Percentiles rank a stretch among this genome's conserved stretches.
phyloP scores from a whole-genome alignment of 257 asterid genomes.

The Cinchona pubescens region DNA sequence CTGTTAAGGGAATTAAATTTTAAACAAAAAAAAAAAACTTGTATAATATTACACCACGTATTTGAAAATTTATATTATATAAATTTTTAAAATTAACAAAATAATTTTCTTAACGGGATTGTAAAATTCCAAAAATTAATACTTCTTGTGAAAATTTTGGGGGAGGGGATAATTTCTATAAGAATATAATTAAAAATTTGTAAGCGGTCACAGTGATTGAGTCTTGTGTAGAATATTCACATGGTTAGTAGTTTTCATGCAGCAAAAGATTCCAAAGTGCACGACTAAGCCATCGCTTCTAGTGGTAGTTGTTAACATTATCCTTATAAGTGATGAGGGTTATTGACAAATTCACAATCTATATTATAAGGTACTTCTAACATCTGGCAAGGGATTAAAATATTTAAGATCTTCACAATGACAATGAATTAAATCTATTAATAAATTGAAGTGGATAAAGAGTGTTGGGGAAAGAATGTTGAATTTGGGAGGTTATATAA shows the following conservation, averaged over 20 bases:
- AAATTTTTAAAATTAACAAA: too few species aligned
- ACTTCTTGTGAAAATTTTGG: too few species aligned
- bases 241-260: not conserved
- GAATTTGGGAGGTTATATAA: constrained; percentile 3
- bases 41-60: too few species aligned
- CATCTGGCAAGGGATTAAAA: constrained; percentile 5
- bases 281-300: not conserved
- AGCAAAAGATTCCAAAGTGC: constrained; percentile 4
- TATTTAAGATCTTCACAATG: not conserved
- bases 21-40: too few species aligned
- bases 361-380: constrained; percentile 2
- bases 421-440: not conserved
- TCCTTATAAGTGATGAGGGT: constrained; percentile 5
- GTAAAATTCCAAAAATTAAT: too few species aligned
- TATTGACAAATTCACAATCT: not conserved
- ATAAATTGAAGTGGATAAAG: constrained; percentile 6
- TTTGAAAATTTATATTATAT: too few species aligned
- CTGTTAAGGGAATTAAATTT: too few species aligned
- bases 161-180: too few species aligned
- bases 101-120: too few species aligned
- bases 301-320: constrained; percentile 5
- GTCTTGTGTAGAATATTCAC: not conserved
- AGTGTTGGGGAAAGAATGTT: constrained; percentile 1
- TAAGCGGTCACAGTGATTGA: not conserved
- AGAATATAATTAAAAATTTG: too few species aligned